Base-by-base conservation (phyloP, 2,329 filamentous ascomycete species). In the Ceratocystis huliohia region DNA sequence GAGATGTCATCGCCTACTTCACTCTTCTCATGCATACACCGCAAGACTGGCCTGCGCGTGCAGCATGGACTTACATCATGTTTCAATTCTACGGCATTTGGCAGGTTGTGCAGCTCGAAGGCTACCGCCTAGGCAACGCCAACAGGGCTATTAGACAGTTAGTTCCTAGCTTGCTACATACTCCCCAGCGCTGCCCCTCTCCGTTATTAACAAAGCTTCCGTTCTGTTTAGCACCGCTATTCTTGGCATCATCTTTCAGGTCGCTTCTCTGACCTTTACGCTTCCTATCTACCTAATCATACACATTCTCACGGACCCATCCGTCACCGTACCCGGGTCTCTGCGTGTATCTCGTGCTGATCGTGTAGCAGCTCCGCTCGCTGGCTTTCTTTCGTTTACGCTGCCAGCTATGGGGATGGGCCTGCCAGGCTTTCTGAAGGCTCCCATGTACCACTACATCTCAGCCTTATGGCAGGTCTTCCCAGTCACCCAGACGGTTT, bases 381-480 rank as follows among this genome's bases (percentile, higher is more conserved):
- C 50, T 7, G 53, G 50, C 17, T 33, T 67, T 48, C 48, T 64
- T 10, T 41, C 65, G 5, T 67, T 64, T 41, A 59, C 37, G 6
- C 22, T 67, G 30, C 65, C 65, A 3, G 30, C 48, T 8, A 4
- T 59, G 15, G 25, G 53, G 1, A 67, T 67, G 56, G 57, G n/a
- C 20, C 15, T 64, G 59, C 61, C 65, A 5, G 20, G 20, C 25
- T 17, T 44, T 20, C 10, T 64, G 4, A n/a, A 15, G 17, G 17
- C 48, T 7, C 61, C 65, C 8, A 3, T 10, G 13, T 45, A 53
- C 63, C 25, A 67, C 63, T 65, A 62, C 30, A 22, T 33, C 63
- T 50, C 22, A 25, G 66, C 66, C 46, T 8, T 65, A 1, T 67
- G 63, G 66, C 66, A 67, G 46, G n/a, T 67, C 46, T 67, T 67